phyloP scores from a whole-genome alignment of 2,329 filamentous ascomycete genomes.

The Colletotrichum eleusines region DNA sequence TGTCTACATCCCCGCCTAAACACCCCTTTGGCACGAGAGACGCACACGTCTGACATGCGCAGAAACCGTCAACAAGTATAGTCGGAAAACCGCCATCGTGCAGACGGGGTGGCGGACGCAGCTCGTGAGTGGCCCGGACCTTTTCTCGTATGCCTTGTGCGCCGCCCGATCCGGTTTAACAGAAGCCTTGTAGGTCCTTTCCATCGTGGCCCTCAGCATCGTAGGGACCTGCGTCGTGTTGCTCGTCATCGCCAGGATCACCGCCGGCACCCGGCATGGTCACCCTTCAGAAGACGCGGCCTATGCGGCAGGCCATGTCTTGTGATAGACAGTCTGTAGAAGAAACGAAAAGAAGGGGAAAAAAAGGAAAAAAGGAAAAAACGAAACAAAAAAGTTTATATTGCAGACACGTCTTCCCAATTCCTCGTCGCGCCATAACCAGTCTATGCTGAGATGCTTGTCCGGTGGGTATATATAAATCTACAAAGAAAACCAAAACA shows the following conservation, averaged over 20 bases:
- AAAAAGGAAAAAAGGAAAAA: too few relatives aligned
- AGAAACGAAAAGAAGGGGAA: too few relatives aligned
- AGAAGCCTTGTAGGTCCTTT: constrained; percentile 64
- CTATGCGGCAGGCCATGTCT: background rate
- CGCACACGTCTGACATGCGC: background rate
- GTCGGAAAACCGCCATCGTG: constrained; percentile 82
- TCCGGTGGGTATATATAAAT: constrained; percentile 41
- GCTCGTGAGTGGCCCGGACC: constrained; percentile 63
- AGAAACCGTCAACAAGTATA: constrained; percentile 84
- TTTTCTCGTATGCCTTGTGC: background rate
- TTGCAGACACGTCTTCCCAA: background rate
- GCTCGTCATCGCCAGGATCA: constrained; percentile 61
- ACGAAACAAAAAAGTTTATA: background rate
- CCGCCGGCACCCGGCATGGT: constrained; percentile 2
- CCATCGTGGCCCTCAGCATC: constrained; percentile 71
- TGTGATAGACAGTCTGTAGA: background rate
- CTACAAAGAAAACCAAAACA: background rate
- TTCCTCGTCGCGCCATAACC: constrained; percentile 10
- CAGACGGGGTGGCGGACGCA: constrained; percentile 96
- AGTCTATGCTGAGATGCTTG: constrained; percentile 17
- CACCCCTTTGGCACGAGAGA: too few relatives aligned
- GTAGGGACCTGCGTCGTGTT: constrained; percentile 75
- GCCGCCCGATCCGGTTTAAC: background rate
- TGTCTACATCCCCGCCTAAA: too few relatives aligned
- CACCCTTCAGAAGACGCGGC: background rate